Evolutionary conservation across 2,329 filamentous ascomycete genomes (phyloP).

Genomic region (Nannizziopsis arthrosporioides): DNA sequence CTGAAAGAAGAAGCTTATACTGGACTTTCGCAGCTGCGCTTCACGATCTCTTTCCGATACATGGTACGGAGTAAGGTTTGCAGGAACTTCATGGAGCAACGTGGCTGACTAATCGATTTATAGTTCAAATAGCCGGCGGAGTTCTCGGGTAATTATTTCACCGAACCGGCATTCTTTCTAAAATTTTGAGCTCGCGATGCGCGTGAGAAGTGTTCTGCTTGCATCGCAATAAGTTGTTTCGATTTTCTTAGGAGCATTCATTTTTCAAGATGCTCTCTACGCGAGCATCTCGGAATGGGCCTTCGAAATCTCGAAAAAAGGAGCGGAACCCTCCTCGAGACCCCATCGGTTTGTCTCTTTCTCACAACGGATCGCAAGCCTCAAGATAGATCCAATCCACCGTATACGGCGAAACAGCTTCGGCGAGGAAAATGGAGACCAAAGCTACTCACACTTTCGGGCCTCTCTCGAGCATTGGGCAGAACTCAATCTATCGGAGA

Average conservation of each 20-base stretch:
- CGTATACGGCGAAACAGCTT: slow-evolving; percentile 71
- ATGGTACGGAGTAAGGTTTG: not conserved
- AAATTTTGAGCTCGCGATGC: slow-evolving; percentile 27
- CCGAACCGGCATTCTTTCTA: slow-evolving; percentile 19
- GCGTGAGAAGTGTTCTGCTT: slow-evolving; percentile 9
- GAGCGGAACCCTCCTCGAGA: slow-evolving; percentile 58
- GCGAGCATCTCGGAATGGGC: slow-evolving; percentile 56
- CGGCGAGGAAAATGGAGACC: slow-evolving; percentile 63
- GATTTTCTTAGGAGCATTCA: slow-evolving; percentile 1
- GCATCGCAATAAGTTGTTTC: not conserved
- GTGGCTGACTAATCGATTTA: too few species aligned
- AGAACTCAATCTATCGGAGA: slow-evolving; percentile 78
- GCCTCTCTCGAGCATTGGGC: slow-evolving; percentile 76
- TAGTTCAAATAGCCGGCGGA: too few species aligned
- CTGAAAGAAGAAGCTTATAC: not conserved
- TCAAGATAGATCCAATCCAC: slow-evolving; percentile 88
- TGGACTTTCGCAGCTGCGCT: not conserved
- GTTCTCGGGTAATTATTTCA: slow-evolving; percentile 17
- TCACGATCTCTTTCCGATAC: too few species aligned
- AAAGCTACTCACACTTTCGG: slow-evolving; percentile 76
- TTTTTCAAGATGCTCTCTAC: slow-evolving; percentile 36
- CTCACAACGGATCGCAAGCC: slow-evolving; percentile 74
- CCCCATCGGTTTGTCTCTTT: slow-evolving; percentile 88
- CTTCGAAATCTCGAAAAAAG: slow-evolving; percentile 55
- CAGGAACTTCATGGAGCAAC: too few species aligned